phyloP scores from a whole-genome alignment of 1,284 basidiomycete genomes.

The Fomitopsis palustris region DNA sequence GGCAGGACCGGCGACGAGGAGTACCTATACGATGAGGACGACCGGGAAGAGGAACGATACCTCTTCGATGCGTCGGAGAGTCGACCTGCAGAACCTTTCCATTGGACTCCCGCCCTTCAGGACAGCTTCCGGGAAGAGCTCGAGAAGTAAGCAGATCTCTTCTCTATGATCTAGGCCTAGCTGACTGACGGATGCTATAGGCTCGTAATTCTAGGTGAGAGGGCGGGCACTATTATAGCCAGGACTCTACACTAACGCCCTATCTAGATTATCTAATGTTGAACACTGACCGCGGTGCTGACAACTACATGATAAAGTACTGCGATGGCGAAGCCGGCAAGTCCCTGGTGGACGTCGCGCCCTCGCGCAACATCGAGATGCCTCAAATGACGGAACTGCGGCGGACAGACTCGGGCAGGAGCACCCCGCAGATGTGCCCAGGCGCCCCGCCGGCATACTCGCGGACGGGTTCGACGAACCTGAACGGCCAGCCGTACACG shows the following conservation, averaged over 20 bases:
- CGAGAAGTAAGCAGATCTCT: conserved; percentile 61
- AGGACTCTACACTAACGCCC: not conserved
- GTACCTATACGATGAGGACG: conserved; percentile 58
- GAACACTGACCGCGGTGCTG: conserved; percentile 81
- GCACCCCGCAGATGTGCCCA: conserved; percentile 32
- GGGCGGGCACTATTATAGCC: not conserved
- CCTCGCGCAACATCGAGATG: conserved; percentile 67
- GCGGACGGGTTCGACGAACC: conserved; percentile 18
- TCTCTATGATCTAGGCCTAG: not conserved
- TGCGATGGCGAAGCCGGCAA: conserved; percentile 76
- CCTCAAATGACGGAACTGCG: conserved; percentile 68
- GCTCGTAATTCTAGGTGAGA: conserved; percentile 75
- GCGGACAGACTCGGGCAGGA: conserved; percentile 39
- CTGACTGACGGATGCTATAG: conserved; percentile 31
- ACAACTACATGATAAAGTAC: conserved; percentile 89
- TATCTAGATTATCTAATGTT: conserved; percentile 80
- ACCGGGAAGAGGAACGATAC: conserved; percentile 66
- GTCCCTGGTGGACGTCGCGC: conserved; percentile 69
- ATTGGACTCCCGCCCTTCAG: conserved; percentile 77
- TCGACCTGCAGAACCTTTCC: conserved; percentile 59
- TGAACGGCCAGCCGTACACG: conserved; percentile 29
- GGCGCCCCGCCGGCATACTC: conserved; percentile 14
- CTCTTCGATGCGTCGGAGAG: conserved; percentile 61
- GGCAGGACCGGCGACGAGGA: conserved; percentile 76
- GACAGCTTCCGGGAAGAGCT: conserved; percentile 82